Conservation (phyloP, 805 yeast species). For the Yarrowia bubula region DNA sequence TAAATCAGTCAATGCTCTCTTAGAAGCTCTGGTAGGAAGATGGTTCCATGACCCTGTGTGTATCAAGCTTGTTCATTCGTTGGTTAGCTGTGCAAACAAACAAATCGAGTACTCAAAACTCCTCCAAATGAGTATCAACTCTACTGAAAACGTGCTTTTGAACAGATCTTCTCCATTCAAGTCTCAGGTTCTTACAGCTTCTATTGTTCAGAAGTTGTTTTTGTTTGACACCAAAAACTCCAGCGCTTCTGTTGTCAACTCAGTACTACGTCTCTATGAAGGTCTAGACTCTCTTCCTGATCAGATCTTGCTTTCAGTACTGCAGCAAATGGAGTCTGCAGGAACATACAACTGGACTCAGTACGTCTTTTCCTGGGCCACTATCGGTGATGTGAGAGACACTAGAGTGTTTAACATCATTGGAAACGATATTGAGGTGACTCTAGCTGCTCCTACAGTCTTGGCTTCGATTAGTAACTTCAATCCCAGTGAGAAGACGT, state of each 20-base stretch:
- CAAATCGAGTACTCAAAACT: conserved; percentile 47
- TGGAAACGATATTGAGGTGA: conserved; percentile 13
- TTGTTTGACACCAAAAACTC: conserved; percentile 48
- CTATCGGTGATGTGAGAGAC: background rate
- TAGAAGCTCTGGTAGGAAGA: conserved; percentile 37
- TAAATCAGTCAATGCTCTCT: conserved; percentile 36
- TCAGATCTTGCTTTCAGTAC: conserved; percentile 53
- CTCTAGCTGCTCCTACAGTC: background rate
- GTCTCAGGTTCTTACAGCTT: conserved; percentile 44
- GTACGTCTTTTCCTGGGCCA: conserved; percentile 20
- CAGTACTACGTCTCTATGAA: conserved; percentile 52
- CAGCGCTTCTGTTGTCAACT: conserved; percentile 48
- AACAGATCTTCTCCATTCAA: conserved; percentile 32
- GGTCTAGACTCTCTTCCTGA: conserved; percentile 67
- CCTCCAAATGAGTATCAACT: conserved; percentile 63
- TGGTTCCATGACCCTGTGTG: conserved; percentile 49
- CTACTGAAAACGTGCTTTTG: conserved; percentile 37
- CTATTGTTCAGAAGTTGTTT: conserved; percentile 53
- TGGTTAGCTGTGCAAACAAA: conserved; percentile 44
- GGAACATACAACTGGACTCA: conserved; percentile 26
- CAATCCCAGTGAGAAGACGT: background rate
- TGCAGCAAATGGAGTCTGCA: conserved; percentile 55
- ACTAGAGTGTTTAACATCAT: background rate
- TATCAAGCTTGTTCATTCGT: conserved; percentile 48
- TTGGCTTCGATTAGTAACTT: background rate